Base-by-base conservation (phyloP, 495 filamentous ascomycete species). In the Penicillium ochrochloron region DNA sequence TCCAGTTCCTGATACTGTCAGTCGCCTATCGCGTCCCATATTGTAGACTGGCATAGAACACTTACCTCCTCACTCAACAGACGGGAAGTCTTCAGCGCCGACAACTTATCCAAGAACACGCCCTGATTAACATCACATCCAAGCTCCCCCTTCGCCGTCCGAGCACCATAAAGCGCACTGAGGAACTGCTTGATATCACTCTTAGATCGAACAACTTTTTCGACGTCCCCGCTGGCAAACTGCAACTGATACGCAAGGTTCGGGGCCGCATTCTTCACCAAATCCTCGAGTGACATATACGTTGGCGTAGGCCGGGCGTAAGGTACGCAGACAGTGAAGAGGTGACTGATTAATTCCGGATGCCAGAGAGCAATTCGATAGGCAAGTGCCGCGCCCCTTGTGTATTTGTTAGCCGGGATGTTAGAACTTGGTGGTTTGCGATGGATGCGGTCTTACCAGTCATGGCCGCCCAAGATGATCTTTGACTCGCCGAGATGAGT, bases 241-340 rank as follows among this genome's bases (percentile, higher is more conserved):
- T 93, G 92, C 41, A 96, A 67, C 78, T 98, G 94, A 73, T 98
- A 98, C 21, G 68, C 80, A 71, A 92, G 92, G 66, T 91, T 87
- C n/a, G 92, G 92, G 42, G 89, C 62, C n/a, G 76, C 70, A 14
- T 67, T 83, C 11, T 76, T 70, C 6, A 90, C 84, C 3, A 92
- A 63, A 4, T 85, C 63, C 56, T 89, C 82, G 0, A 88, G 66
- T 0, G 85, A 70, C 5, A 82, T 19, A 62, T 81, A 89, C 35
- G 73, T 67, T 51, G 78, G 74, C 2, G 66, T 60, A 0, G 88
- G 88, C 12, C 86, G 70, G 3, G 66, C 58, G 73, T 86, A 97
- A 0, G 93, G 90, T 5, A 93, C 92, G 72, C 91, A 96, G 46
- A 97, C 76, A 42, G 84, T 84, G 75, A 96, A 92, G 37, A 97